Base-by-base conservation (phyloP, 129 eudicot species). In the Oenanthe sinensis region DNA sequence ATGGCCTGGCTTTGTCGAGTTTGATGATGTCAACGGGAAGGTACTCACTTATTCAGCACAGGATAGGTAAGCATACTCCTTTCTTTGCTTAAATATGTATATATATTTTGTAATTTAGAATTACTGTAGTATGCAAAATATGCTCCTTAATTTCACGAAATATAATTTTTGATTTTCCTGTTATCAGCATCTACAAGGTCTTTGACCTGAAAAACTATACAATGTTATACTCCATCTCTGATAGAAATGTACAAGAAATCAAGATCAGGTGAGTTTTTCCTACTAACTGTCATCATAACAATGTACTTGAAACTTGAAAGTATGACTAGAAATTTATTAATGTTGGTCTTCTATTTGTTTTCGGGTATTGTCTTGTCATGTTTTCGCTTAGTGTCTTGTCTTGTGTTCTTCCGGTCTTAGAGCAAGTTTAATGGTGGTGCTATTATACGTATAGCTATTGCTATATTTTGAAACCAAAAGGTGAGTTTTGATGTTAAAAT, bases 1-100 rank as follows among this genome's bases (percentile, higher is more conserved):
- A 82, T 94, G 98, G 98, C 98, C 98, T 47, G 97, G 98, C 42
- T 94, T 94, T 91, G 98, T 94, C 54, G 98, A 94, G 89, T 94
- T 91, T 82, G 98, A 94, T 91, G 98, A 94, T 85, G 98, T 94
- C 4, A 94, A 94, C 75, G 98, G 98, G 30, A 94, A 94, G 87
- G 98, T 94, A 30, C 97, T 94, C 76, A 94, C 98, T 40, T 91
- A 91, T 74, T 94, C 98, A 48, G 97, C 97, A 69, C 97, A 91
- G 43, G 98, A 91, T 85, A 89, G 97, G 98, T 88, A 87, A 73
- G 52, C 39, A 26, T 13, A 76, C 71, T 22, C 71, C 24, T 13
- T 0, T 37, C 68, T 28, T 8, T 13, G n/a, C 40, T 22, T 9
- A 28, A 11, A 46, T 48, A 48, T 48, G 0, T 48, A 48, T 0